Base-by-base conservation (phyloP, 768 basidiomycete species). In the Agrocybe chaxingu region DNA sequence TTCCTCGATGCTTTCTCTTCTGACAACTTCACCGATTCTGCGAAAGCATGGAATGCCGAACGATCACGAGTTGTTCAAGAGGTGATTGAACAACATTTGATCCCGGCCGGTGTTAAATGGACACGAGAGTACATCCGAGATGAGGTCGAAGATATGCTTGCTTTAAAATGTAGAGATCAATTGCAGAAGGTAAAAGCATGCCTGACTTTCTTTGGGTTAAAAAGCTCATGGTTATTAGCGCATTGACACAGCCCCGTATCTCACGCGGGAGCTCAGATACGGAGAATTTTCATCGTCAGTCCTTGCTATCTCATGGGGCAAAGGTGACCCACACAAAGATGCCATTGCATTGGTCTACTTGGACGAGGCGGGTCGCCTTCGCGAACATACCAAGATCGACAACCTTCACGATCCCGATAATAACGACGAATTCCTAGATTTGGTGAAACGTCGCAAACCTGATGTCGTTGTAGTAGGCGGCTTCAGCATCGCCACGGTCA, bases 281-380 rank as follows among this genome's bases (percentile, higher is more conserved):
- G 93, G 90, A 9, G 82, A 91, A 61, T 72, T 79, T 36, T 68
- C 94, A 42, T 77, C 85, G 42, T 77, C 87, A 16, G 92, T 98
- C 16, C 77, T 99, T 37, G 91, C 95, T 3, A 67, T 96, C 50
- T 96, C 95, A 6, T 94, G 92, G 85, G 97, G 97, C 34, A 87
- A 90, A 69, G 97, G 97, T 34, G 94, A 97, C 59, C 91, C 92
- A 35, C 84, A 87, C 60, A 89, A 89, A 61, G 96, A 99, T 66
- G 85, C 87, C 6, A 88, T 98, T 48, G 80, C 84, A 16, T 72
- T 92, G 36, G 87, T 95, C 50, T 90, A 85, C 71, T 63, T 98
- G 41, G 95, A 98, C 61, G 83, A 91, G 54, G 85, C 84, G 41
- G 96, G 97, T 12, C 87, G 91, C 42, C 75, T 95, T 62, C 87